phyloP scores from a whole-genome alignment of 768 basidiomycete species.

The Tylopilus cervinicoccineus region DNA sequence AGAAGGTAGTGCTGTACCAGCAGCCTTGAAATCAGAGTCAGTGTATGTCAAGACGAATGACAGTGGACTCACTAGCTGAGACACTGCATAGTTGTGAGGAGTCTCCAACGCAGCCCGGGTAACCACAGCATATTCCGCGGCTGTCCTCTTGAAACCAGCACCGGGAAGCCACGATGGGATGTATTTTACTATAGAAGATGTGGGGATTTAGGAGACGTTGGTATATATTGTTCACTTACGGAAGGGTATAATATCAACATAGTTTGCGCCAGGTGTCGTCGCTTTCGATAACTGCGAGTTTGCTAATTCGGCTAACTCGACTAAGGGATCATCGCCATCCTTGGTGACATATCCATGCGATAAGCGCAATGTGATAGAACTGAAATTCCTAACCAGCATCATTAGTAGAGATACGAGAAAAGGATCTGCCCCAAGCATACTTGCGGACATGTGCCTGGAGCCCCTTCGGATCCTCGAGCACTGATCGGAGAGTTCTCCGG shows the following conservation, averaged over 20 bases:
- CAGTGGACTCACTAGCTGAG: slow-evolving; percentile 15
- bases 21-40: slow-evolving; percentile 3
- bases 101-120: slow-evolving; percentile 2
- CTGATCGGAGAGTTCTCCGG: slow-evolving; percentile 4
- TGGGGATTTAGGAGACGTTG: background rate
- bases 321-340: slow-evolving; percentile 34
- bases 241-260: slow-evolving; percentile 18
- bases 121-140: slow-evolving; percentile 8
- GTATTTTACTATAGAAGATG: slow-evolving; percentile 19
- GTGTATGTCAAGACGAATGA: background rate
- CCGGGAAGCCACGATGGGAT: slow-evolving; percentile 22
- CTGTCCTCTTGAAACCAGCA: slow-evolving; percentile 15
- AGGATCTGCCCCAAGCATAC: background rate
- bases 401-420: background rate
- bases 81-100: slow-evolving; percentile 8
- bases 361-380: slow-evolving; percentile 31
- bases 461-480: slow-evolving; percentile 4
- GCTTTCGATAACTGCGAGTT: slow-evolving; percentile 20
- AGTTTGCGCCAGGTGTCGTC: background rate
- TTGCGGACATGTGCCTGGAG: slow-evolving; percentile 12
- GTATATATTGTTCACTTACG: slow-evolving; percentile 4
- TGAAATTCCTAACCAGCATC: background rate
- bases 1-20: slow-evolving; percentile 15
- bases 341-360: slow-evolving; percentile 39
- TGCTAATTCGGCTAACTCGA: slow-evolving; percentile 27